Evolutionary conservation across 805 yeast genomes (phyloP).

Genomic region (Nakazawaea ishiwadae): DNA sequence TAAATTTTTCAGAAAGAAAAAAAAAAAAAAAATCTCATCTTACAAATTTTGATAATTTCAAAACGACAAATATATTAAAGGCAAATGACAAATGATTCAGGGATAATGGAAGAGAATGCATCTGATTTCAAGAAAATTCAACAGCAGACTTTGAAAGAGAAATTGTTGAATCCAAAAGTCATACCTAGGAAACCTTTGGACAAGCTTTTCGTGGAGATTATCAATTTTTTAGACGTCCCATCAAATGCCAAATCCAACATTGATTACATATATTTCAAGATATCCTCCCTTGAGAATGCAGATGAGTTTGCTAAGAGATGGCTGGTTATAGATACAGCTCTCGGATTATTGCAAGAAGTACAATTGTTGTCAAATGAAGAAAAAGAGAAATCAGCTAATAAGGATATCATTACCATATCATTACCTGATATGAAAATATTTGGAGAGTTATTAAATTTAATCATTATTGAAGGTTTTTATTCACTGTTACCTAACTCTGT

Average conservation of each 20-base stretch:
- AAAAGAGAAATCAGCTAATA: conserved; percentile 16
- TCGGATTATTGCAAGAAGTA: conserved; percentile 32
- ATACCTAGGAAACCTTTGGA: conserved; percentile 27
- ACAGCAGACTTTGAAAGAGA: conserved; percentile 14
- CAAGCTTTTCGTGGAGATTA: conserved; percentile 24
- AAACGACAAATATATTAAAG: background rate
- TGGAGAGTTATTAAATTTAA: conserved; percentile 55
- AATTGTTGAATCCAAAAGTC: conserved; percentile 21
- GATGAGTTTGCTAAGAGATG: conserved; percentile 15
- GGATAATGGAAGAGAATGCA: background rate
- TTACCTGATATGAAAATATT: conserved; percentile 80
- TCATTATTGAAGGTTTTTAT: conserved; percentile 70
- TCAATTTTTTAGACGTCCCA: conserved; percentile 15
- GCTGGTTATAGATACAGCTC: conserved; percentile 29
- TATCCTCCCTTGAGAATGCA: background rate
- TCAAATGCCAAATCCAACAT: conserved; percentile 9
- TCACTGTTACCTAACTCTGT: conserved; percentile 51
- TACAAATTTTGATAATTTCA: conserved; percentile 2
- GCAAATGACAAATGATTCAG: background rate
- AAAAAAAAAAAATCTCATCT: background rate
- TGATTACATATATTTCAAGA: conserved; percentile 11
- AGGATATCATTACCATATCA: conserved; percentile 57
- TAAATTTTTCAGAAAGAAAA: background rate
- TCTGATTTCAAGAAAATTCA: conserved; percentile 4
- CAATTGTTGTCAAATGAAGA: conserved; percentile 32